These are phyloP conservation scores for Penicillium manginii DNA, from an alignment of 495 filamentous ascomycete species.

Conservation along the genomic window DNA sequence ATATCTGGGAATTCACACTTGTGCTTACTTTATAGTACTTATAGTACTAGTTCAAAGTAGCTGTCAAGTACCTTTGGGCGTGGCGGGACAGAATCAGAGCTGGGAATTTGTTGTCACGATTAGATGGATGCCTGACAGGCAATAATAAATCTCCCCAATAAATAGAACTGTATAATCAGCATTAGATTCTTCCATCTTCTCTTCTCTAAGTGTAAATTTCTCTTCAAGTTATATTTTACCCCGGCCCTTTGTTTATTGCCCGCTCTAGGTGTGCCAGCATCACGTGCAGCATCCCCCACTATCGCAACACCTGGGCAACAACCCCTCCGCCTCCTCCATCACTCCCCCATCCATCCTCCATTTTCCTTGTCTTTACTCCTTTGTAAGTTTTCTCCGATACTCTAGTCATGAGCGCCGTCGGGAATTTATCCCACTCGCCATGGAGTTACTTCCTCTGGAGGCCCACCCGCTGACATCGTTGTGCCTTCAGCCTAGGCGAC, in stretches of 20 bases:
- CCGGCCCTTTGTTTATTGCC: conserved; percentile 22
- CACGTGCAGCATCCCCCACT: conserved; percentile 40
- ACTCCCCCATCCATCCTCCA: conserved; percentile 32
- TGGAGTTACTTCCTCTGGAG: not conserved
- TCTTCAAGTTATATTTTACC: not conserved
- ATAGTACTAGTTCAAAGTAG: no score
- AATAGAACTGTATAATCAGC: not conserved
- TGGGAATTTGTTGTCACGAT: no score
- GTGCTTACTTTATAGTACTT: no score
- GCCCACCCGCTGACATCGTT: conserved; percentile 37
- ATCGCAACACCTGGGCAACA: conserved; percentile 43
- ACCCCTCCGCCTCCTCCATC: conserved; percentile 44
- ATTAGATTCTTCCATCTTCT: no score
- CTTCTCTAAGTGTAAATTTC: no score
- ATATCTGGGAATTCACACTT: no score
- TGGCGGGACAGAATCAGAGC: no score
- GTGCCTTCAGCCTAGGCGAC: conserved; percentile 35
- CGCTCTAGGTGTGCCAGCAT: conserved; percentile 22
- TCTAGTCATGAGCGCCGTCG: not conserved
- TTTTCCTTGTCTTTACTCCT: conserved; percentile 17
- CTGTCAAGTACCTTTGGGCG: no score
- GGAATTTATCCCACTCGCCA: not conserved
- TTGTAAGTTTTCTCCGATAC: conserved; percentile 15
- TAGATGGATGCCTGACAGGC: conserved; percentile 4
- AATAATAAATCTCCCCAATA: conserved; percentile 4